Percentiles rank a stretch among this genome's conserved stretches.
Evolutionary conservation across 352 stramenopile genomes (phyloP).

Genomic region (Blastocystis sp.): DNA sequence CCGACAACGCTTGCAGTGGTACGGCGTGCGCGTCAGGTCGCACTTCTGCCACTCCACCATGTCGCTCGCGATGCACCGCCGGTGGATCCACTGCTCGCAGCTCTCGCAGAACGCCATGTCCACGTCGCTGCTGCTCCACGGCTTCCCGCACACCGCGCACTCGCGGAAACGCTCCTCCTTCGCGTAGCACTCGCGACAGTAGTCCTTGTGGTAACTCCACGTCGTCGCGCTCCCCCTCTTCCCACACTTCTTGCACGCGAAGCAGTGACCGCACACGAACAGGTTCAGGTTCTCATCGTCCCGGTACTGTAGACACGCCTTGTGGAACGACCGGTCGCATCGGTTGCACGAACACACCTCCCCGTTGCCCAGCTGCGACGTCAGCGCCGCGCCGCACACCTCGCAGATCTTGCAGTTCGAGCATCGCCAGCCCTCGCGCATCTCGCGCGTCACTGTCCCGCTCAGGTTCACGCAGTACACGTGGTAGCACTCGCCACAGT

Average conservation of each 20-base stretch:
- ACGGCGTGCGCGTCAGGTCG: constrained; percentile 22
- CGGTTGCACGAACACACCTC: constrained; percentile 27
- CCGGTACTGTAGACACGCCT: constrained; percentile 16
- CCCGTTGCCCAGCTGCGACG: background rate
- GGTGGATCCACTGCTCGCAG: constrained; percentile 52
- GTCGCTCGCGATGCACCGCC: constrained; percentile 24
- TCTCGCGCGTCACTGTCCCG: constrained; percentile 3
- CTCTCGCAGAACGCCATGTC: constrained; percentile 50
- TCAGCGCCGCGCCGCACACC: background rate
- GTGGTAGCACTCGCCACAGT: constrained; percentile 44
- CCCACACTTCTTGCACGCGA: constrained; percentile 43
- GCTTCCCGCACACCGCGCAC: constrained; percentile 8
- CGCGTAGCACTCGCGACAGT: constrained; percentile 17
- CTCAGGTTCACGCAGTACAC: constrained; percentile 24
- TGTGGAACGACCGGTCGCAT: constrained; percentile 39
- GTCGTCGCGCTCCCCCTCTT: constrained; percentile 5
- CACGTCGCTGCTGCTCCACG: background rate
- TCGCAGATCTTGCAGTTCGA: constrained; percentile 42
- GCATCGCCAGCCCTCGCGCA: constrained; percentile 19
- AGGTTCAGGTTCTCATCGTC: constrained; percentile 26
- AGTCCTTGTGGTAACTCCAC: constrained; percentile 42
- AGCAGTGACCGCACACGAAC: constrained; percentile 32
- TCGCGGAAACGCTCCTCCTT: constrained; percentile 23
- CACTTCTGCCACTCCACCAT: constrained; percentile 43
- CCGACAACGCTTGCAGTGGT: constrained; percentile 45